Conservation (phyloP, 78 protist genomes). For the Dictyostelium brefeldianum region DNA sequence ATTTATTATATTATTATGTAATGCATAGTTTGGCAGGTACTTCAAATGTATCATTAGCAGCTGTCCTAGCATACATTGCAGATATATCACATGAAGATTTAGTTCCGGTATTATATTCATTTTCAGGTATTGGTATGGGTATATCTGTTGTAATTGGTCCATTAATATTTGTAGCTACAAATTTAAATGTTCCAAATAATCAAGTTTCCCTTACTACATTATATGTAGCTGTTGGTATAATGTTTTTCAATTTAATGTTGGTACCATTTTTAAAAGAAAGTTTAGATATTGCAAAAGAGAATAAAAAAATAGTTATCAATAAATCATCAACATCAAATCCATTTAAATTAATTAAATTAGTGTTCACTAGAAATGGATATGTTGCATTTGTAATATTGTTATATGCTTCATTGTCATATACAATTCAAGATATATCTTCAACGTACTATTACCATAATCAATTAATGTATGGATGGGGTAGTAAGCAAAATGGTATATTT, state of each 20-base stretch:
- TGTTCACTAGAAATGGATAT: conserved; percentile 1
- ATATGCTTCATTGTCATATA: background rate
- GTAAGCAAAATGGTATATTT: background rate
- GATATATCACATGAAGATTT: background rate
- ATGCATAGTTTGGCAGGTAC: background rate
- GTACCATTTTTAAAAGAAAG: background rate
- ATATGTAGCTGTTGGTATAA: background rate
- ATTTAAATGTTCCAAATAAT: background rate
- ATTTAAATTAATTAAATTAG: background rate
- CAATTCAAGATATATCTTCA: background rate
- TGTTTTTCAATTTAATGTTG: background rate
- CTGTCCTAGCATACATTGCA: background rate
- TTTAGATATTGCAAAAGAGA: conserved; percentile 4
- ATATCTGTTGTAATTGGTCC: background rate
- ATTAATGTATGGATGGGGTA: conserved; percentile 6
- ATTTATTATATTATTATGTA: background rate
- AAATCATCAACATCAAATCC: background rate
- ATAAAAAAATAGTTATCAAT: background rate
- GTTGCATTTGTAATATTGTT: background rate
- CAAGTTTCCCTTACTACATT: background rate
- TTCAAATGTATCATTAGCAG: background rate
- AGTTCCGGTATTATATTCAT: background rate
- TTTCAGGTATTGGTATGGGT: background rate
- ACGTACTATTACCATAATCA: background rate
- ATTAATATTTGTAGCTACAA: background rate